Conservation (phyloP, 768 basidiomycete genomes). For the Boletus sp. region DNA sequence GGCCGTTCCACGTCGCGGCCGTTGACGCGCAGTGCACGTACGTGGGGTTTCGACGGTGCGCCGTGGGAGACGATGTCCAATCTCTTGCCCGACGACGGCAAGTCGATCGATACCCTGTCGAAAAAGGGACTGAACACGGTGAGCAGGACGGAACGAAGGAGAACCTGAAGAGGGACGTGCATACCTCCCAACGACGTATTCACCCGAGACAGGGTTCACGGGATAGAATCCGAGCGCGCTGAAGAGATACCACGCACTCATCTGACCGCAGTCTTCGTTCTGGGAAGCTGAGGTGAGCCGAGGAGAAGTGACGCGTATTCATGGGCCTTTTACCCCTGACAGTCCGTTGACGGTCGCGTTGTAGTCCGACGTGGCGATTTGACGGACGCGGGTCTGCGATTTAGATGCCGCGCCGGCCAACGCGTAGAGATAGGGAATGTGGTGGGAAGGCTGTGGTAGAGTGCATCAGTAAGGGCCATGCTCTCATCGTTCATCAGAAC, state of each 20-base stretch:
- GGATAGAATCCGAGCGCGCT: slow-evolving; percentile 82
- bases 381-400: slow-evolving; percentile 66
- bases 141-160: neutral
- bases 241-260: slow-evolving; percentile 88
- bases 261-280: slow-evolving; percentile 91
- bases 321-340: slow-evolving; percentile 56
- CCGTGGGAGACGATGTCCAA: slow-evolving; percentile 56
- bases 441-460: slow-evolving; percentile 65
- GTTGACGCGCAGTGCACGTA: slow-evolving; percentile 58
- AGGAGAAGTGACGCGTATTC: neutral
- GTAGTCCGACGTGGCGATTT: slow-evolving; percentile 63
- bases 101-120: slow-evolving; percentile 49
- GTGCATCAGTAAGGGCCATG: slow-evolving; percentile 4
- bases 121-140: slow-evolving; percentile 44
- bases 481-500: slow-evolving; percentile 16
- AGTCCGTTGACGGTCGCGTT: slow-evolving; percentile 66
- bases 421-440: slow-evolving; percentile 80
- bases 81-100: slow-evolving; percentile 39
- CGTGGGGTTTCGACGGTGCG: slow-evolving; percentile 56
- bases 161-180: slow-evolving; percentile 5
- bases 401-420: slow-evolving; percentile 68
- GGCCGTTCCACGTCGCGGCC: slow-evolving; percentile 42
- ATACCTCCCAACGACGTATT: slow-evolving; percentile 74
- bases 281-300: slow-evolving; percentile 23
- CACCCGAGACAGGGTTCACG: slow-evolving; percentile 73